phyloP scores from a whole-genome alignment of 176 grass and related monocot genomes.

The Carex scoparia region DNA sequence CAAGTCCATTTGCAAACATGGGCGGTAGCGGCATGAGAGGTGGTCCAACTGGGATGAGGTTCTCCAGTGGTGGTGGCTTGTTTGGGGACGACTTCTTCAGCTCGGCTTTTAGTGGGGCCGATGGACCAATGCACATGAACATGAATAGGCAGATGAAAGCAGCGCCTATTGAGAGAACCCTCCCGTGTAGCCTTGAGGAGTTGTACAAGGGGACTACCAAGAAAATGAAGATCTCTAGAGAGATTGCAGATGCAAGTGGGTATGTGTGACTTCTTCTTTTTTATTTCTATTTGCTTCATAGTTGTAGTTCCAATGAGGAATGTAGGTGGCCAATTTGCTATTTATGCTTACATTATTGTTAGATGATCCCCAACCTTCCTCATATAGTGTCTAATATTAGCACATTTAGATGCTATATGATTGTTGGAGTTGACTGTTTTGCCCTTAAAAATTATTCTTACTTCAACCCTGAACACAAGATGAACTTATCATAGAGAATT shows the following conservation, averaged over 20 bases:
- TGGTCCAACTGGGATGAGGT: conserved; percentile 42
- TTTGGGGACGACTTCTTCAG: conserved; percentile 68
- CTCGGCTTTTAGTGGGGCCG: conserved; percentile 33
- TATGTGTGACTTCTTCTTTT: conserved; percentile 15
- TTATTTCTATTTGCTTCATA: background rate
- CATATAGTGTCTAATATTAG: background rate
- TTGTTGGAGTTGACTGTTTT: background rate
- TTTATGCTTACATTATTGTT: background rate
- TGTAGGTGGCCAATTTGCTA: background rate
- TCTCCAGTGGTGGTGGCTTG: conserved; percentile 24
- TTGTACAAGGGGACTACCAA: conserved; percentile 90
- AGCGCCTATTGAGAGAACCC: conserved; percentile 57
- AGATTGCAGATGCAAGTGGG: conserved; percentile 82
- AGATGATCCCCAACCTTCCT: background rate
- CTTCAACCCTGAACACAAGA: background rate
- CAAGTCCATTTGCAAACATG: conserved; percentile 74
- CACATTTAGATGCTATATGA: background rate
- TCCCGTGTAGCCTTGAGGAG: conserved; percentile 82
- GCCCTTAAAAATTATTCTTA: background rate
- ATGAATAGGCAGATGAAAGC: conserved; percentile 48
- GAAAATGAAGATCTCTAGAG: conserved; percentile 94
- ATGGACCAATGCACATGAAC: conserved; percentile 35
- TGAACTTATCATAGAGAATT: background rate
- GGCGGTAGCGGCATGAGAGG: conserved; percentile 34
- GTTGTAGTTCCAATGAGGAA: background rate